Conservation (phyloP, 495 filamentous ascomycete species). For the Annulohypoxylon maeteangense region DNA sequence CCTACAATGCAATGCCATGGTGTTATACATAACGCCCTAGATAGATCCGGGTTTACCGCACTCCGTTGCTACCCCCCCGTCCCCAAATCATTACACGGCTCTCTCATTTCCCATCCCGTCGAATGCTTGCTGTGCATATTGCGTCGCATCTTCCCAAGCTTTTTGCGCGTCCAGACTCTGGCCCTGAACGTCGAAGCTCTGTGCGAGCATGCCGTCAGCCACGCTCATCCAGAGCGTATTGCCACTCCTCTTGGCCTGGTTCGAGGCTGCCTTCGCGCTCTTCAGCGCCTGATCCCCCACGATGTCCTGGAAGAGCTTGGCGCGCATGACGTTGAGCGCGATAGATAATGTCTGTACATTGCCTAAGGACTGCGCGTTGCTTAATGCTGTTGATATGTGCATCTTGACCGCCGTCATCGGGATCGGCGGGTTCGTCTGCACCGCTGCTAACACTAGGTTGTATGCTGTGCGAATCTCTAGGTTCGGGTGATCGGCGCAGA, state of each 20-base stretch:
- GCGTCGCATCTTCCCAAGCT: conserved; percentile 46
- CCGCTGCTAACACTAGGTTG: conserved; percentile 77
- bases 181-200: conserved; percentile 78
- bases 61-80: conserved; percentile 13
- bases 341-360: conserved; percentile 83
- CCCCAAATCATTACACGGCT: background rate
- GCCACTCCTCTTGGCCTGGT: conserved; percentile 77
- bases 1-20: conserved; percentile 43
- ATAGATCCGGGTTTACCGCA: conserved; percentile 38
- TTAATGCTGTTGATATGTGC: conserved; percentile 71
- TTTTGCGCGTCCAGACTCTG: conserved; percentile 69
- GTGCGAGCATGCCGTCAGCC: conserved; percentile 79
- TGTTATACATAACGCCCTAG: conserved; percentile 41
- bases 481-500: conserved; percentile 75
- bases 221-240: conserved; percentile 88
- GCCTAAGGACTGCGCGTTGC: conserved; percentile 63
- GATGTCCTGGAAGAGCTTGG: conserved; percentile 83
- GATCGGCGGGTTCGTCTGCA: conserved; percentile 62
- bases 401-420: conserved; percentile 79
- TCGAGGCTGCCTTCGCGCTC: conserved; percentile 77
- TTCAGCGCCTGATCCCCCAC: conserved; percentile 93
- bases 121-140: conserved; percentile 42
- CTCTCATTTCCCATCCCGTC: conserved; percentile 36
- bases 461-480: conserved; percentile 80
- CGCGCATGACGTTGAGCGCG: conserved; percentile 85